A percentile compares a stretch with the other conserved stretches of the same genome.
phyloP scores from a whole-genome alignment of 805 yeast species.

The Myxozyma monticola region DNA sequence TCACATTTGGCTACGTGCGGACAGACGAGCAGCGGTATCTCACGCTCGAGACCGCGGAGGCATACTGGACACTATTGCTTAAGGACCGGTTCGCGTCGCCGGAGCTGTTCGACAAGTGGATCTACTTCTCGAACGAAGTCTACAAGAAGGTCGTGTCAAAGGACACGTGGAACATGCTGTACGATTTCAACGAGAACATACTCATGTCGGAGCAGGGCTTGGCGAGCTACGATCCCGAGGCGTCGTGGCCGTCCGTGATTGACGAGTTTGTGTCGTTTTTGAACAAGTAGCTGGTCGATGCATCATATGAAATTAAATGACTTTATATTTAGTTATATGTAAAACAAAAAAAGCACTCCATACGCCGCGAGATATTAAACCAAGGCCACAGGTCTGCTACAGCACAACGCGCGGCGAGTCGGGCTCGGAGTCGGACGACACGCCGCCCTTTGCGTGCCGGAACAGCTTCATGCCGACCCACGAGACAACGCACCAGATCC shows the following conservation, averaged over 20 bases:
- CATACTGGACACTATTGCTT: constrained; percentile 76
- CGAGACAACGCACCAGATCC: constrained; percentile 72
- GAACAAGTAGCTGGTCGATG: too few species aligned
- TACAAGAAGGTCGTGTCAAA: constrained; percentile 54
- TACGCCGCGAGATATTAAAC: too few species aligned
- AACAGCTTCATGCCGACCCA: constrained; percentile 83
- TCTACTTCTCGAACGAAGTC: constrained; percentile 49
- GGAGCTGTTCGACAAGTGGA: constrained; percentile 49
- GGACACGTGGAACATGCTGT: constrained; percentile 87
- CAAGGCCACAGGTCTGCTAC: too few species aligned
- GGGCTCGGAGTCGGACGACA: constrained; percentile 22
- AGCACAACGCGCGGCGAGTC: too few species aligned
- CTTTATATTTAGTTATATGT: too few species aligned
- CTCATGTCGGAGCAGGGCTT: constrained; percentile 50
- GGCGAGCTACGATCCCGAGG: constrained; percentile 67
- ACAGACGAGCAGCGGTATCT: constrained; percentile 62
- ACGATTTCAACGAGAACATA: constrained; percentile 57
- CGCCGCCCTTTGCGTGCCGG: constrained; percentile 71
- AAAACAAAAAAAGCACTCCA: too few species aligned
- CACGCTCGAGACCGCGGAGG: constrained; percentile 60
- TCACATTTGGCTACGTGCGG: constrained; percentile 64
- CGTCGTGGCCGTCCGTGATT: constrained; percentile 89
- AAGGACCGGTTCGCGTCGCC: constrained; percentile 39
- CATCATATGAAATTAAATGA: too few species aligned
- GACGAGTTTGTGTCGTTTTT: constrained; percentile 76